Evolutionary conservation across 2,329 filamentous ascomycete species (phyloP), one percentile per base, ranked within the genome.

Genomic region (Xylariaceae sp.): DNA sequence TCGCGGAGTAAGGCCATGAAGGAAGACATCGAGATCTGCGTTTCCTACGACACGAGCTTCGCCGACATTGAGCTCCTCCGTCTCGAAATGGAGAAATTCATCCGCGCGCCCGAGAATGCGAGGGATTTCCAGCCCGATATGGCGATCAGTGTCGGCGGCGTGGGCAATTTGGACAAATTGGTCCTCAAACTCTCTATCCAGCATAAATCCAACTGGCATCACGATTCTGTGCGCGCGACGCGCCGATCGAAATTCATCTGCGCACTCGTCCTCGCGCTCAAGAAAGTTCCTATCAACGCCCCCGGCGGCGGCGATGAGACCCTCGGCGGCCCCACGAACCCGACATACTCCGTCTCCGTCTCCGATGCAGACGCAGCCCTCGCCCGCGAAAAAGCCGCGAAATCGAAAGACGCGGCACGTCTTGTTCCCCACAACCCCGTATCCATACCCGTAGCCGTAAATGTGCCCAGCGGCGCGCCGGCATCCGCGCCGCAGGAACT

Each of bases 191-290:
- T 97, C 45, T 87, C 89, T 68, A 92, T 97, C 71, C 86, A 88
- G 70, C 92, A 97, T 80, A 97, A 97, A 77, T 90, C 88, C 59
- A 94, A 93, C 76, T 93, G 90, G 89, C 85, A 90, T 66, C 92
- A 97, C 74, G 93, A 96, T 66, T 81, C 84, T 1, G 82, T 97
- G 47, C 88, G 92, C 47, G 87, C 88, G 15, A 83, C 88, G 5
- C 86, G 92, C 55, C 87, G 93, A 62, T 95, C 89, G 73, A 97
- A 96, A 75, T 97, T 99, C 77, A 96, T 97, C 86, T 96, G 92
- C 71, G 94, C 94, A 0, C 79, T 99, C 60, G 87, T 94, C 3
- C 75, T 92, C 7, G 92, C 93, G 2, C 78, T 97, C 60, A 89
- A 91, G 75, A 92, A 88, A 76, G 82, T 99, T 15, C 93, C 92